phyloP scores from a whole-genome alignment of 805 yeast species.

The Saccharomycopsis sp. region DNA sequence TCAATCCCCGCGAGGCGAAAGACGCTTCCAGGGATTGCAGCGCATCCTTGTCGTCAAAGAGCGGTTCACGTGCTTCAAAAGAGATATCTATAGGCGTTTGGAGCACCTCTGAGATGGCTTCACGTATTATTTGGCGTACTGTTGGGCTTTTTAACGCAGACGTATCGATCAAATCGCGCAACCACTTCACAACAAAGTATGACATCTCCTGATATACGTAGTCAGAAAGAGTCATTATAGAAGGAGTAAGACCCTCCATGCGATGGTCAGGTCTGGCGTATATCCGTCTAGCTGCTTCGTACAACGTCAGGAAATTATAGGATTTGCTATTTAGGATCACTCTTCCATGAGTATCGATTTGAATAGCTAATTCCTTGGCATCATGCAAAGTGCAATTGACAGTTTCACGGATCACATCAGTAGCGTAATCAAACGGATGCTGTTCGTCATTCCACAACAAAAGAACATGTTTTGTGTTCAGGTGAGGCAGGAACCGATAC shows the following conservation, averaged over 20 bases:
- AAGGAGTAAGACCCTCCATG: slow-evolving; percentile 47
- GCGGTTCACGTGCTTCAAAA: neutral
- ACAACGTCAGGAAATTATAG: slow-evolving; percentile 23
- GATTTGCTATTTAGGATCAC: slow-evolving; percentile 37
- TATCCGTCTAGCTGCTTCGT: slow-evolving; percentile 10
- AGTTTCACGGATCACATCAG: slow-evolving; percentile 36
- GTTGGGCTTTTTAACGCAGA: neutral
- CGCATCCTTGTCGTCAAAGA: neutral
- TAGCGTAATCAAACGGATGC: slow-evolving; percentile 55
- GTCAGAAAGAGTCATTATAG: slow-evolving; percentile 47
- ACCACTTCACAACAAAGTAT: slow-evolving; percentile 44
- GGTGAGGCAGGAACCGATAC: slow-evolving; percentile 10
- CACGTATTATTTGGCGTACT: neutral
- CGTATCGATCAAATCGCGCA: slow-evolving; percentile 26
- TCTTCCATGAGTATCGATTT: slow-evolving; percentile 46
- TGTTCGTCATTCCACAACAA: slow-evolving; percentile 76
- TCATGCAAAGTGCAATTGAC: slow-evolving; percentile 16
- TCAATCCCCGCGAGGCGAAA: neutral
- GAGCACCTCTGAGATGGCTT: neutral
- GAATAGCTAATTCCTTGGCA: slow-evolving; percentile 35
- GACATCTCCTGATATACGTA: slow-evolving; percentile 43
- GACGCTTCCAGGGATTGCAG: neutral
- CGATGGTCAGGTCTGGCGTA: slow-evolving; percentile 26
- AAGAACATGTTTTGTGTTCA: slow-evolving; percentile 36
- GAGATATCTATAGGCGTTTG: neutral